A percentile compares a stretch with the other conserved stretches of the same genome.
phyloP scores from a whole-genome alignment of 495 filamentous ascomycete species.

The Penicillium cosmopolitanum region DNA sequence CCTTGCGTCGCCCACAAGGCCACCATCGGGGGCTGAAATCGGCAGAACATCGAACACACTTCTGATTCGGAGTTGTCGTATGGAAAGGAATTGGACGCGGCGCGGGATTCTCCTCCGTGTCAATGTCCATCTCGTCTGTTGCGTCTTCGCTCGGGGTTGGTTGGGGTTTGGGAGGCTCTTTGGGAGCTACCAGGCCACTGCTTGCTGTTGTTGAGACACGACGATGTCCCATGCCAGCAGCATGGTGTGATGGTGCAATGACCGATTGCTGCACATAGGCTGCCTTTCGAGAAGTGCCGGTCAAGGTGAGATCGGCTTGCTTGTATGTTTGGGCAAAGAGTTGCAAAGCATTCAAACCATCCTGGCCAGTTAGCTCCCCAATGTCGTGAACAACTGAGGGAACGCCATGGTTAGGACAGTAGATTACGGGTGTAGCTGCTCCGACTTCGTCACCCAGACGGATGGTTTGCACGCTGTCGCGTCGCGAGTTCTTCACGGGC shows the following conservation, averaged over 20 bases:
- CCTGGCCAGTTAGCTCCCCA: constrained; percentile 66
- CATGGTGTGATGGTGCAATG: constrained; percentile 35
- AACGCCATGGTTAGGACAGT: constrained; percentile 83
- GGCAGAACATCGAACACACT: constrained; percentile 45
- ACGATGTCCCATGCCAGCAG: constrained; percentile 30
- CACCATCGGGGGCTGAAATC: constrained; percentile 50
- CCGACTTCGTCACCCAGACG: constrained; percentile 79
- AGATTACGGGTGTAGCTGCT: constrained; percentile 75
- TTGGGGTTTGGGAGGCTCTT: constrained; percentile 34
- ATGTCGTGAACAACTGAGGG: constrained; percentile 76
- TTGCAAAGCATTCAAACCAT: constrained; percentile 74
- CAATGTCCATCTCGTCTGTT: constrained; percentile 42
- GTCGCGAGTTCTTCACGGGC: constrained; percentile 83
- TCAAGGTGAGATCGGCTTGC: constrained; percentile 87
- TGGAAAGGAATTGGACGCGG: constrained; percentile 14
- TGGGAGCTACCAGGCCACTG: constrained; percentile 32
- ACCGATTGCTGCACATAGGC: constrained; percentile 61
- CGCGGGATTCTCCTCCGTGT: constrained; percentile 29
- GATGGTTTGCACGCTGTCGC: constrained; percentile 72
- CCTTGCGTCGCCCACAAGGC: constrained; percentile 35
- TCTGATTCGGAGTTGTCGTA: constrained; percentile 29
- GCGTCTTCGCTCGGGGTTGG: constrained; percentile 32
- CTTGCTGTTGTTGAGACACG: constrained; percentile 45
- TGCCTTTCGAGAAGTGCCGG: constrained; percentile 90
- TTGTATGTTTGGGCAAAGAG: constrained; percentile 87